Percentiles rank a stretch among this genome's conserved stretches.
Evolutionary conservation across 306 rosid species (phyloP).

Genomic region (Abrus pulchellus): DNA sequence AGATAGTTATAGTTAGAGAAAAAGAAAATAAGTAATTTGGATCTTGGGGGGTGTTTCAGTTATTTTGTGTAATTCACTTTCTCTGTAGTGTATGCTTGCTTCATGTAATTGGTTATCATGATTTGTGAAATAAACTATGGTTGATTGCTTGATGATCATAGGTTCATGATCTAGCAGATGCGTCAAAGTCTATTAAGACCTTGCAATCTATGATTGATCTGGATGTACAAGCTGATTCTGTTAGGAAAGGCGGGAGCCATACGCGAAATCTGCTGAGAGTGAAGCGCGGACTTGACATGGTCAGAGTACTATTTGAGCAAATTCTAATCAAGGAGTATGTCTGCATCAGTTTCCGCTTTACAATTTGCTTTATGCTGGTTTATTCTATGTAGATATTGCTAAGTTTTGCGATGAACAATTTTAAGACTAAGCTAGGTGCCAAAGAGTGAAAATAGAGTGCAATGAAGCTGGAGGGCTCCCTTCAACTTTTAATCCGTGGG

Average conservation of each 20-base stretch:
- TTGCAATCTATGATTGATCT: conserved; percentile 71
- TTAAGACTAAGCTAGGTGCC: conserved; percentile 15
- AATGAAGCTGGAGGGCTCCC: conserved; percentile 9
- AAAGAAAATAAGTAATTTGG: not conserved
- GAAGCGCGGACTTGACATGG: conserved; percentile 94
- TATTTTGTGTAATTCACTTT: not conserved
- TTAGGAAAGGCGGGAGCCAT: conserved; percentile 78
- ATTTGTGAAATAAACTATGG: conserved; percentile 4
- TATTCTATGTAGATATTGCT: not conserved
- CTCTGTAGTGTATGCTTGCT: conserved; percentile 18
- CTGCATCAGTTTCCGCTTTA: not conserved
- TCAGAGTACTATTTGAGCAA: conserved; percentile 83
- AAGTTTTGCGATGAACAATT: not conserved
- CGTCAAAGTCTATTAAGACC: conserved; percentile 73
- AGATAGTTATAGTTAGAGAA: too few relatives aligned
- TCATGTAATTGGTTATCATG: not conserved
- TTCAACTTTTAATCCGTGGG: conserved; percentile 12
- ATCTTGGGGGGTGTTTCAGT: not conserved
- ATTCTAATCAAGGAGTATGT: conserved; percentile 76
- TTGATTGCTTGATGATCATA: conserved; percentile 43
- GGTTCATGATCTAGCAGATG: conserved; percentile 86
- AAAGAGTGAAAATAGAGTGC: conserved; percentile 29
- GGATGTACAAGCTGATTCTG: conserved; percentile 65
- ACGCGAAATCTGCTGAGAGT: conserved; percentile 92
- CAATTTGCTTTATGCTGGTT: not conserved